Evolutionary conservation across 108 stramenopile species (phyloP), one percentile per base, ranked within the genome.

Genomic region (Cyclotella atomus): DNA sequence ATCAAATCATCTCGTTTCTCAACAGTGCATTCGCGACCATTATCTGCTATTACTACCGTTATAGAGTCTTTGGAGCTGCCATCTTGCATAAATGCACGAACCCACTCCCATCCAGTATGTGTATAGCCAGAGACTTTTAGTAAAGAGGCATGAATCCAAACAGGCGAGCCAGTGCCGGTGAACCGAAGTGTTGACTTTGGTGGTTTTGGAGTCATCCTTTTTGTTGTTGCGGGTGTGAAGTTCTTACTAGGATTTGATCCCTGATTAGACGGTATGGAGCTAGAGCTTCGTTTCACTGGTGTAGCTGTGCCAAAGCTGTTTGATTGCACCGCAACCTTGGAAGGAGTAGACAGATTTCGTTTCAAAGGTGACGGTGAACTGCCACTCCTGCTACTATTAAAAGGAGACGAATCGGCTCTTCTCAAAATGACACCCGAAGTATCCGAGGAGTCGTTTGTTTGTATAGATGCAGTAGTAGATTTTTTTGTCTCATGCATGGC

Each of bases 111-210:
- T 45, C 14, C 62, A 30, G 52, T 33, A 4, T 15, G 20, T 16
- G 61, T 17, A 3, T 29, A 27, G 56, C 35, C 46, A 24, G 35
- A 23, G 8, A 55, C 59, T 20, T n/a, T 50, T 28, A 76, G 66
- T 41, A 76, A 21, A 33, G 75, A 68, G 5, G 66, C 33, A 33
- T 76, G 68, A 28, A 77, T 63, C 76, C 68, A 70, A n/a, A 77
- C 62, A 20, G 76, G 76, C 3, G 76, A 55, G 23, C 75, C 75
- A 19, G 66, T 66, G 36, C 47, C 60, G 56, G 30, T 60, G 29
- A 4, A 74, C 47, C 15, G 64, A 54, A 29, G 24, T 43, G 28
- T 49, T n/a, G 49, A 64, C 20, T 64, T 65, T 49, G 61, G 16
- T 17, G 45, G 45, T 17, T 28, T 50, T 2, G 27, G 14, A 43